A percentile compares a stretch with the other conserved stretches of the same genome.
These are phyloP conservation scores for Zelonia costaricensis DNA, from an alignment of 208 protist genomes.

Conservation along the genomic window DNA sequence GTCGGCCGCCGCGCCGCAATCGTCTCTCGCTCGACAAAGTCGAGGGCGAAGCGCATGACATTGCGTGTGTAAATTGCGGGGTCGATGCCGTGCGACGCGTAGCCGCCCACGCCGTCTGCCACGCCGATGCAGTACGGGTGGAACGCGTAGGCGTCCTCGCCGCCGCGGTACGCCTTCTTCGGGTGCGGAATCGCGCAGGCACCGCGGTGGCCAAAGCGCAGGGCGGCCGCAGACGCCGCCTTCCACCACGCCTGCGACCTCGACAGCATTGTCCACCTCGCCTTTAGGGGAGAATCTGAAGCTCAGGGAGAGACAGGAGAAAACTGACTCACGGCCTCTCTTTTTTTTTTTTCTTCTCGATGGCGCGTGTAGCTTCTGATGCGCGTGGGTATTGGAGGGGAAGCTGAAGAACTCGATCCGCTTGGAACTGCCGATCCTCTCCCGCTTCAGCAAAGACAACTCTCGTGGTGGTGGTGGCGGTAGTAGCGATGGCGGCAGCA, in stretches of 20 bases:
- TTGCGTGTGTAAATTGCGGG: conserved; percentile 80
- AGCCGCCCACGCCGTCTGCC: conserved; percentile 86
- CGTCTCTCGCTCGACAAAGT: conserved; percentile 36
- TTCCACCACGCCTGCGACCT: neutral
- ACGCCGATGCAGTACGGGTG: conserved; percentile 78
- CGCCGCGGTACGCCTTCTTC: conserved; percentile 69
- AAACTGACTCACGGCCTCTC: neutral
- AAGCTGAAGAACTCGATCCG: too few relatives aligned
- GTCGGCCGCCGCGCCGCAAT: conserved; percentile 21
- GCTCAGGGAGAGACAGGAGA: neutral
- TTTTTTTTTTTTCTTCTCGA: neutral
- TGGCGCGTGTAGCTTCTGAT: neutral
- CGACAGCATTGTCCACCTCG: conserved; percentile 10
- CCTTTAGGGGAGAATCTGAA: neutral
- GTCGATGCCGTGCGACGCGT: conserved; percentile 68
- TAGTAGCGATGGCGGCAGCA: too few relatives aligned
- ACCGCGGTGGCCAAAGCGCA: conserved; percentile 65
- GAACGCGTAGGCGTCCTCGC: conserved; percentile 84
- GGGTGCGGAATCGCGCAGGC: conserved; percentile 80
- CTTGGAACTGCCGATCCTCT: too few relatives aligned
- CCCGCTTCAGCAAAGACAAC: too few relatives aligned
- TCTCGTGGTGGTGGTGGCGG: too few relatives aligned
- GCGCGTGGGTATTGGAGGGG: too few relatives aligned
- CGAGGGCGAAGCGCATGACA: conserved; percentile 68
- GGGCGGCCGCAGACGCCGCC: conserved; percentile 5